A percentile compares a stretch with the other conserved stretches of the same genome.
Conservation (phyloP, 805 yeast genomes). For the Pichia pseudocactophila region DNA sequence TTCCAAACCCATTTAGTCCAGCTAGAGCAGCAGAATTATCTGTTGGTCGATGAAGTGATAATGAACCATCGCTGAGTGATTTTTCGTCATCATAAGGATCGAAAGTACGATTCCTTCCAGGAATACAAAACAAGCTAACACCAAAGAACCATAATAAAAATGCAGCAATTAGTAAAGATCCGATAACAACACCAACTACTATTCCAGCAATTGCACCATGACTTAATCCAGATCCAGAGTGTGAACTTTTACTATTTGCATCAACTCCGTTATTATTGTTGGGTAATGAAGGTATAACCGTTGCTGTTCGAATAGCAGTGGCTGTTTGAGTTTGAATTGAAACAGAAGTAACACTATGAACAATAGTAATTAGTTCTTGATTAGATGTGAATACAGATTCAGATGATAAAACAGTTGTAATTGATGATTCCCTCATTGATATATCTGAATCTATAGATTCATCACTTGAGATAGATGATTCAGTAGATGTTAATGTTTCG, state of each 20-base stretch:
- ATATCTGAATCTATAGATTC: constrained; percentile 11
- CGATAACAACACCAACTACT: constrained; percentile 26
- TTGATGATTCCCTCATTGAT: constrained; percentile 8
- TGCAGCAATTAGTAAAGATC: constrained; percentile 13
- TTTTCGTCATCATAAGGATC: constrained; percentile 19
- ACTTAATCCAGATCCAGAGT: constrained; percentile 13
- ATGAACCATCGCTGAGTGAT: constrained; percentile 7
- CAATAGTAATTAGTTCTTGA: constrained; percentile 15
- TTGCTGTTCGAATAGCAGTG: constrained; percentile 7
- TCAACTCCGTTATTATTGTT: background rate
- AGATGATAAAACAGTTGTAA: constrained; percentile 11
- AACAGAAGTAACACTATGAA: constrained; percentile 18
- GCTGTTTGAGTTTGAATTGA: constrained; percentile 13
- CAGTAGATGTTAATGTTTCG: constrained; percentile 10
- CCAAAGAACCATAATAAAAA: constrained; percentile 17
- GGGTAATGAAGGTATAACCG: constrained; percentile 8
- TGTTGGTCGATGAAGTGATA: constrained; percentile 3
- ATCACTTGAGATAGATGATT: constrained; percentile 12
- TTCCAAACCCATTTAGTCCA: constrained; percentile 8
- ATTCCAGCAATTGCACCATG: constrained; percentile 31
- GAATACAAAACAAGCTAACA: constrained; percentile 8
- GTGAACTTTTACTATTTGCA: background rate
- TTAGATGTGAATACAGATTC: constrained; percentile 8
- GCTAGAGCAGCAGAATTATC: constrained; percentile 1
- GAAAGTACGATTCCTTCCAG: constrained; percentile 16